phyloP scores from a whole-genome alignment of 352 stramenopile species.

The Globisporangium paroecandrum region DNA sequence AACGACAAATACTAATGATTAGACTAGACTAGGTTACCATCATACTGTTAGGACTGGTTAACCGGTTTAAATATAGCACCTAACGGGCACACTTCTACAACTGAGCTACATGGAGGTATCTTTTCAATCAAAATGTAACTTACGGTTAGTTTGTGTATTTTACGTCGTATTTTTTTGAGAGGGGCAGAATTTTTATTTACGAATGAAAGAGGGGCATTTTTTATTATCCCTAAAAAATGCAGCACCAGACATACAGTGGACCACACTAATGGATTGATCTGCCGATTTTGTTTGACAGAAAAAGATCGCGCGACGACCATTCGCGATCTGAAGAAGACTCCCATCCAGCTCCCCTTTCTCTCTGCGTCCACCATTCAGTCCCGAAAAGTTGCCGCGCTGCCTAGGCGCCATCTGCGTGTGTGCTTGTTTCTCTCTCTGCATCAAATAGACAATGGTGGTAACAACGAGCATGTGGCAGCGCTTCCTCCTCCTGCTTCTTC shows the following conservation, averaged over 20 bases:
- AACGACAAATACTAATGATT: too few species aligned
- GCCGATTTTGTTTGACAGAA: neutral
- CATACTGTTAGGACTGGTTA: too few species aligned
- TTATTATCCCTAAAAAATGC: too few species aligned
- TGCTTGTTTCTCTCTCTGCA: neutral
- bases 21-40: too few species aligned
- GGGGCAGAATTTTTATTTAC: too few species aligned
- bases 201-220: too few species aligned
- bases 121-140: too few species aligned
- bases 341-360: neutral
- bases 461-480: neutral
- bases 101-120: too few species aligned
- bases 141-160: too few species aligned
- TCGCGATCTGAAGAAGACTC: neutral
- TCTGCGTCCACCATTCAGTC: neutral
- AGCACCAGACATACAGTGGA: neutral
- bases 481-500: neutral
- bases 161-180: too few species aligned
- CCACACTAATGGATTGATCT: neutral
- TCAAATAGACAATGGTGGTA: neutral
- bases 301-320: neutral
- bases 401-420: neutral
- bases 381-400: neutral
- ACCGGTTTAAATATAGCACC: too few species aligned
- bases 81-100: too few species aligned